phyloP scores from a whole-genome alignment of 2,329 filamentous ascomycete species.

The Colletotrichum lentis region DNA sequence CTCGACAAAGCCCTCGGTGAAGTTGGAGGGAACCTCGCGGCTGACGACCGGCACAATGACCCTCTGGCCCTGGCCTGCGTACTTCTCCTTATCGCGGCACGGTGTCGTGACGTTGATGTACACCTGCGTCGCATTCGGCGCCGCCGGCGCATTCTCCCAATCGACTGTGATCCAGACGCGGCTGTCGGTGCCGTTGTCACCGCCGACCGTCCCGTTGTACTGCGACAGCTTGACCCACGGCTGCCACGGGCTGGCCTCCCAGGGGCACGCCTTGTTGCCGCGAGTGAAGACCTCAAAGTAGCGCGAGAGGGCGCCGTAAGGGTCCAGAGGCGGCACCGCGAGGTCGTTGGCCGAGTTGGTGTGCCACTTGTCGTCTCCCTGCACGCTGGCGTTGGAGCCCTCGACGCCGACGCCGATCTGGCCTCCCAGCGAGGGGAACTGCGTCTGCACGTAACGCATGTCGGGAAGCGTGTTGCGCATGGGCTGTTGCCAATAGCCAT shows the following conservation, averaged over 20 bases:
- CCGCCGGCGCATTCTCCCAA: slow-evolving; percentile 65
- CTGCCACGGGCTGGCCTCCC: slow-evolving; percentile 57
- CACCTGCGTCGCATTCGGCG: slow-evolving; percentile 54
- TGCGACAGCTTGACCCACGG: slow-evolving; percentile 62
- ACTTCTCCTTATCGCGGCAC: slow-evolving; percentile 55
- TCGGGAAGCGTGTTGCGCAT: slow-evolving; percentile 74
- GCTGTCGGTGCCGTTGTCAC: slow-evolving; percentile 58
- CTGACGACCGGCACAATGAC: slow-evolving; percentile 65
- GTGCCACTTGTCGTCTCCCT: slow-evolving; percentile 62
- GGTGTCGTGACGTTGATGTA: slow-evolving; percentile 62
- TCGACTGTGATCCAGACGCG: slow-evolving; percentile 65
- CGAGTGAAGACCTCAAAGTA: slow-evolving; percentile 72
- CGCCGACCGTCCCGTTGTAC: slow-evolving; percentile 58
- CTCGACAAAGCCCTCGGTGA: slow-evolving; percentile 68
- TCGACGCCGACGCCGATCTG: slow-evolving; percentile 71
- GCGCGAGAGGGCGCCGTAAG: slow-evolving; percentile 62
- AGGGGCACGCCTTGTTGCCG: slow-evolving; percentile 62
- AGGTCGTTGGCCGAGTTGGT: slow-evolving; percentile 61
- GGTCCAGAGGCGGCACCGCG: slow-evolving; percentile 64
- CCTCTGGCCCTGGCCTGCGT: slow-evolving; percentile 51
- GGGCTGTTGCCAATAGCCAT: slow-evolving; percentile 72
- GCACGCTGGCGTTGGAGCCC: slow-evolving; percentile 71
- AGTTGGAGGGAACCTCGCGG: slow-evolving; percentile 58
- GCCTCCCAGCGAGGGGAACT: slow-evolving; percentile 66
- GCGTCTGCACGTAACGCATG: slow-evolving; percentile 66